phyloP scores from a whole-genome alignment of 495 filamentous ascomycete species.

The Trichoderma parareesei region DNA sequence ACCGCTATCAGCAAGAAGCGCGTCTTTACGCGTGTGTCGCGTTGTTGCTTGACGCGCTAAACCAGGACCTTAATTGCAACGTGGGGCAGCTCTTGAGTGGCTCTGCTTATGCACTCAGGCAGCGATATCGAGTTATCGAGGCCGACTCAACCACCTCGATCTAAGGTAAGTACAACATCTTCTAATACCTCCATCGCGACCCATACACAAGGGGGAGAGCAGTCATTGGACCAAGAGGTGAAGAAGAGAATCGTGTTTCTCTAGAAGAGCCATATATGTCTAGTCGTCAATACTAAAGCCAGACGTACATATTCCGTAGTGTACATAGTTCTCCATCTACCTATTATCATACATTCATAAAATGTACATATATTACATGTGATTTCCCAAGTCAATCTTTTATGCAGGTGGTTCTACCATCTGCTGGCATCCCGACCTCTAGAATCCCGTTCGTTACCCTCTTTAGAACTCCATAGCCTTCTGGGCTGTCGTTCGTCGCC shows the following conservation, averaged over 20 bases:
- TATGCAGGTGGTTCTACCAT: neutral
- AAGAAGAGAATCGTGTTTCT: too few relatives aligned
- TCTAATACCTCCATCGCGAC: too few relatives aligned
- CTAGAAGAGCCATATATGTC: neutral
- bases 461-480: too few relatives aligned
- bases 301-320: neutral
- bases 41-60: neutral
- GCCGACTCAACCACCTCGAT: neutral
- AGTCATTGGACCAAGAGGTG: too few relatives aligned
- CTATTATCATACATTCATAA: neutral
- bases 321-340: neutral
- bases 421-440: neutral
- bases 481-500: too few relatives aligned
- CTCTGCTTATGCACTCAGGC: neutral
- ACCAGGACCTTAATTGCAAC: neutral
- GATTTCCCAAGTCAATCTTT: too few relatives aligned
- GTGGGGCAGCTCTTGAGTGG: neutral
- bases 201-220: too few relatives aligned
- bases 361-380: neutral
- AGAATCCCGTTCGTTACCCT: too few relatives aligned
- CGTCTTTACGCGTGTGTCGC: slow-evolving; percentile 9
- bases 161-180: neutral
- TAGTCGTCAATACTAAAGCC: too few relatives aligned
- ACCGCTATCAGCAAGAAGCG: neutral
- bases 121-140: neutral